Evolutionary conservation across 2,329 filamentous ascomycete genomes (phyloP), one percentile per base, ranked within the genome.

Genomic region (Cladosporium phlei): DNA sequence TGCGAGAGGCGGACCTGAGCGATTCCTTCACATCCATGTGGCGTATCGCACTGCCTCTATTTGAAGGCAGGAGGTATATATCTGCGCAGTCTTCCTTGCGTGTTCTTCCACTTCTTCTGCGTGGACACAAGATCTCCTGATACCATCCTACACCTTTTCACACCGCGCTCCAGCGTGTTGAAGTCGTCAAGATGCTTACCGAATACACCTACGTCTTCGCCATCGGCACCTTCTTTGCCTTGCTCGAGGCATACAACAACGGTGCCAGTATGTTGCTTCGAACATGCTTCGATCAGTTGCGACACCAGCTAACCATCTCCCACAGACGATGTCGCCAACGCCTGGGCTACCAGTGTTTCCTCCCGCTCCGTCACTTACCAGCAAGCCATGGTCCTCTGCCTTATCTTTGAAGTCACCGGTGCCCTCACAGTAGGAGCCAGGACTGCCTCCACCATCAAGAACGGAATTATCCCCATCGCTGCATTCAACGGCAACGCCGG

Each of bases 201-300:
- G 72, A 83, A 57, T 83, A 75, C 52, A 74, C 80, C 63, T 83
- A 82, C 59, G 70, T 83, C 51, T 78, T 83, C 53, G 80, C 78
- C 56, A 74, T 83, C 44, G 79, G 77, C 65, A 79, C 77, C 47
- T 73, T 83, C 50, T 84, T 84, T 63, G 78, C 80, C 50, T 77
- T 80, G 59, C 75, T 84, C 29, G 80, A 83, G 61, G 79, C 79
- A 42, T 84, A 78, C 77, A 83, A 82, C 60, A 82, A 81, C 54
- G 79, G 77, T 71, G 70, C 70, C 54, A 73, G 57, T 60, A 49
- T 40, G 56, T 51, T 32, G 20, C 14, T 12, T 12, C 27, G 8
- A 14, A 33, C 21, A 22, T n/a, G 7, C 20, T 25, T 25, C 35
- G 35, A 37, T 28, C 14, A 14, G 10, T 29, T 20, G 17, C 11